Evolutionary conservation across 2,329 filamentous ascomycete genomes (phyloP).

Genomic region (Stemphylium vesicarium): DNA sequence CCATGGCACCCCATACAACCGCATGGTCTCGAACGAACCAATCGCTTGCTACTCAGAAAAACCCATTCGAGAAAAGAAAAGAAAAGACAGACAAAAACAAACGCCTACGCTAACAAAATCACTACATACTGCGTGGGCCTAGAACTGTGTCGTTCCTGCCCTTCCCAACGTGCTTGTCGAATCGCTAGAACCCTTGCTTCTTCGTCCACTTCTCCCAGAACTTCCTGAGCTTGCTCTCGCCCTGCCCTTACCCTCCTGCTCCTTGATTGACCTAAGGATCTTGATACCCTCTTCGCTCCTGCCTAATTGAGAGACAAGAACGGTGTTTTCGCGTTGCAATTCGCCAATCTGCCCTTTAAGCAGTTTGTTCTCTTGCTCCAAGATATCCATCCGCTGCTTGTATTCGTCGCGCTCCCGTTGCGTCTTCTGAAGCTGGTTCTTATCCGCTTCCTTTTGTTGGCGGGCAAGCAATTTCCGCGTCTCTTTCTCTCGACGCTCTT

Average conservation of each 20-base stretch:
- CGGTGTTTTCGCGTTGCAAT: constrained; percentile 65
- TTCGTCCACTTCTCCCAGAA: constrained; percentile 29
- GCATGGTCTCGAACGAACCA: too few relatives aligned
- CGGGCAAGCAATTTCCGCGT: constrained; percentile 69
- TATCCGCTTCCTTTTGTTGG: constrained; percentile 65
- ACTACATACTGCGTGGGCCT: too few relatives aligned
- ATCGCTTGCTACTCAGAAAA: neutral
- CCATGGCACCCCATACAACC: too few relatives aligned
- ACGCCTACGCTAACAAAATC: neutral
- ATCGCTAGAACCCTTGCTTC: constrained; percentile 15
- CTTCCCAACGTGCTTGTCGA: constrained; percentile 14
- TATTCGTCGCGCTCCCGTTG: constrained; percentile 58
- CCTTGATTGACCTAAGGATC: constrained; percentile 41
- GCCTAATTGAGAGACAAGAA: constrained; percentile 54
- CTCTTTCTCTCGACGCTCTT: constrained; percentile 70
- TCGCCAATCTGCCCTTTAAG: constrained; percentile 60
- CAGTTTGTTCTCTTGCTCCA: constrained; percentile 58
- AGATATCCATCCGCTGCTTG: constrained; percentile 52
- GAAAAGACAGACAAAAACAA: neutral
- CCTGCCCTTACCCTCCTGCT: constrained; percentile 31
- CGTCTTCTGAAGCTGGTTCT: constrained; percentile 54
- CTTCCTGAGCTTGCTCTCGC: constrained; percentile 35
- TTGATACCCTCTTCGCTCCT: constrained; percentile 46
- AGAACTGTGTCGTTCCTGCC: constrained; percentile 19
- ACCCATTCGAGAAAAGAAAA: neutral